Conservation (phyloP, 1,284 basidiomycete genomes). For the Neonothopanus nambi region DNA sequence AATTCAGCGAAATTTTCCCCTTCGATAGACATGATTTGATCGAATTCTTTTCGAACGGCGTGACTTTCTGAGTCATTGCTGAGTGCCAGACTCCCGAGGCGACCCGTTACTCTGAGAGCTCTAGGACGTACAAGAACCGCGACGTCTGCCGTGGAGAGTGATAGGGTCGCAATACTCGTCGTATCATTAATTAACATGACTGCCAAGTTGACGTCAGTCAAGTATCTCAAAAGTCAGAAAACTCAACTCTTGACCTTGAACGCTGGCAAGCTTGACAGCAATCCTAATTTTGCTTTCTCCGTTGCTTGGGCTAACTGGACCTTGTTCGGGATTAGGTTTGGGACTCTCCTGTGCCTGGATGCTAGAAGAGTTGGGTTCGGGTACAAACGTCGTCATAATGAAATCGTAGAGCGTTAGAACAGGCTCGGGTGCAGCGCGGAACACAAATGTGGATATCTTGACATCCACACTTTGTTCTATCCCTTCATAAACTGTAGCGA, state of each 20-base stretch:
- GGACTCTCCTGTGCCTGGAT: slow-evolving; percentile 3
- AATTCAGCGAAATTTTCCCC: slow-evolving; percentile 96
- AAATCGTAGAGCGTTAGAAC: slow-evolving; percentile 94
- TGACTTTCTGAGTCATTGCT: slow-evolving; percentile 73
- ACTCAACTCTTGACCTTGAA: slow-evolving; percentile 60
- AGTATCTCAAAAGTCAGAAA: slow-evolving; percentile 1
- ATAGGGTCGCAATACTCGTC: slow-evolving; percentile 79
- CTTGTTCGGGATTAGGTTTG: slow-evolving; percentile 9
- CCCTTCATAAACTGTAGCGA: slow-evolving; percentile 79
- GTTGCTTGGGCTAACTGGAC: slow-evolving; percentile 13
- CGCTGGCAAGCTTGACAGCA: slow-evolving; percentile 83
- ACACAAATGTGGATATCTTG: slow-evolving; percentile 90
- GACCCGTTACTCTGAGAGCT: slow-evolving; percentile 80
- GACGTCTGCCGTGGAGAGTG: slow-evolving; percentile 90
- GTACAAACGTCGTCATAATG: slow-evolving; percentile 95
- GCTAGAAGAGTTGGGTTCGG: slow-evolving; percentile 31
- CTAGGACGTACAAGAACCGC: slow-evolving; percentile 75
- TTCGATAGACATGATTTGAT: slow-evolving; percentile 91
- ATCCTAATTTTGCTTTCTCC: slow-evolving; percentile 75
- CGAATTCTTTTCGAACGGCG: slow-evolving; percentile 70
- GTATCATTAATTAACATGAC: slow-evolving; percentile 85
- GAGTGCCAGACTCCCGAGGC: slow-evolving; percentile 85
- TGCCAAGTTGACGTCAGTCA: slow-evolving; percentile 27
- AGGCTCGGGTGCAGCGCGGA: slow-evolving; percentile 90
- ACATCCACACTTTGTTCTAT: slow-evolving; percentile 90